Conservation (phyloP, 2,329 filamentous ascomycete genomes). For the Thelonectria olida region DNA sequence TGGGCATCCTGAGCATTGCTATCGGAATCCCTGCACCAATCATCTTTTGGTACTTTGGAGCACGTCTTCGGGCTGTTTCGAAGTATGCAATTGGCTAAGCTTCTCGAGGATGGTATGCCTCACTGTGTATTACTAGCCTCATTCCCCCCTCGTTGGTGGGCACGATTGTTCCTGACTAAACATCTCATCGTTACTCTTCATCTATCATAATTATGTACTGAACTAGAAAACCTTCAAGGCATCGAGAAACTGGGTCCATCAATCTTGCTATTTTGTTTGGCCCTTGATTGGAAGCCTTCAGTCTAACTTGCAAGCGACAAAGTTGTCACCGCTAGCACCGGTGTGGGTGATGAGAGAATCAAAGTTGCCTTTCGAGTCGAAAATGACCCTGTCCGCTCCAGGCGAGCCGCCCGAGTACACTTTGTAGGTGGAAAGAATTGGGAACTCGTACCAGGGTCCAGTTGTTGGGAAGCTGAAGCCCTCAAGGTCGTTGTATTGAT, state of each 20-base stretch:
- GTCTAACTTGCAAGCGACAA: background rate
- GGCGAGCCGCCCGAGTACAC: conserved; percentile 1
- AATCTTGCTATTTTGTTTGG: background rate
- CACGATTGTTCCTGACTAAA: no score
- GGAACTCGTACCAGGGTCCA: conserved; percentile 2
- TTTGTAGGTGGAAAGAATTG: background rate
- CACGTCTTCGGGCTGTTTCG: conserved; percentile 2
- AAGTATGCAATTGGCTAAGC: conserved; percentile 8
- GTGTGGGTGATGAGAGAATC: conserved; percentile 2
- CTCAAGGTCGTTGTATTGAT: conserved; percentile 5
- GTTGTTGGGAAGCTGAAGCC: background rate
- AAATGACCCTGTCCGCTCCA: background rate
- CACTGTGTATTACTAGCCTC: no score
- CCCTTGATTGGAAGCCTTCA: background rate
- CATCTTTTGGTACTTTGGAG: conserved; percentile 67
- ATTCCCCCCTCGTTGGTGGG: no score
- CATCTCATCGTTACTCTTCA: no score
- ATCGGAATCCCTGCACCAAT: conserved; percentile 64
- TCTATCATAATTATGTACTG: no score
- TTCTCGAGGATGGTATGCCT: no score
- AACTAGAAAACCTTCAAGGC: no score
- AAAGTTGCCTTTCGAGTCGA: conserved; percentile 5
- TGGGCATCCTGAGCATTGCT: conserved; percentile 56
- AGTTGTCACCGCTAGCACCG: conserved; percentile 1
- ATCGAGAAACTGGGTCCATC: no score